Evolutionary conservation across 2,329 filamentous ascomycete genomes (phyloP).

Genomic region (Phoma sp.): DNA sequence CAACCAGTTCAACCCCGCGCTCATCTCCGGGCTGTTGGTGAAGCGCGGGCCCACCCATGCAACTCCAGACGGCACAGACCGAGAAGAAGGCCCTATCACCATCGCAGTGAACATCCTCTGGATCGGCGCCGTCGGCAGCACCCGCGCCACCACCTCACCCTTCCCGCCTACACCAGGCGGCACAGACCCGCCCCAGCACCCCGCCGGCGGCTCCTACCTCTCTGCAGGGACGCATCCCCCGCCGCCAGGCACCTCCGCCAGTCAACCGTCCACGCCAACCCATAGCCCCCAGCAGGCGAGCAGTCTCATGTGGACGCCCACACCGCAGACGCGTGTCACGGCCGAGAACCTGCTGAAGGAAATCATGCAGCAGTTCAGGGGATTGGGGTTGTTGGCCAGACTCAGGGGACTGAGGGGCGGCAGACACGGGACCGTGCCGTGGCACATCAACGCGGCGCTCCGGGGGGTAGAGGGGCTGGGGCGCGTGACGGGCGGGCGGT

Average conservation of each 20-base stretch:
- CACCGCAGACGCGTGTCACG: slow-evolving; percentile 38
- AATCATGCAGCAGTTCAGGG: slow-evolving; percentile 72
- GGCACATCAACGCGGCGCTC: slow-evolving; percentile 77
- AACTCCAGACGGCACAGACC: neutral
- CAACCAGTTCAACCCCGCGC: slow-evolving; percentile 43
- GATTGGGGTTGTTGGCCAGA: slow-evolving; percentile 71
- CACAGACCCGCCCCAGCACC: slow-evolving; percentile 20
- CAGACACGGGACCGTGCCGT: slow-evolving; percentile 69
- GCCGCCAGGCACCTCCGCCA: neutral
- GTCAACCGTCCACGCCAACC: neutral
- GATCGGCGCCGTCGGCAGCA: slow-evolving; percentile 51
- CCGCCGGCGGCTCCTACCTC: neutral
- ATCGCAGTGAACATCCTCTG: slow-evolving; percentile 55
- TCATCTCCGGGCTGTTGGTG: slow-evolving; percentile 53
- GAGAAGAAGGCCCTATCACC: slow-evolving; percentile 34
- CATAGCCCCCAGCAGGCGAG: slow-evolving; percentile 27
- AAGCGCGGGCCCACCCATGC: slow-evolving; percentile 45
- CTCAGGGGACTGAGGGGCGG: slow-evolving; percentile 66
- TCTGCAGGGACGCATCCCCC: slow-evolving; percentile 4
- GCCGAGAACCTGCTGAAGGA: slow-evolving; percentile 72
- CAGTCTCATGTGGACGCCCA: slow-evolving; percentile 45
- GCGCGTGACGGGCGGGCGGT: slow-evolving; percentile 15
- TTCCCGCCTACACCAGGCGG: slow-evolving; percentile 41
- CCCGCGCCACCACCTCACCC: slow-evolving; percentile 37
- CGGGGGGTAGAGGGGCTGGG: slow-evolving; percentile 69